A percentile compares a stretch with the other conserved stretches of the same genome.
phyloP scores from a whole-genome alignment of 305 asterid genomes.

The Solanum hybrid region DNA sequence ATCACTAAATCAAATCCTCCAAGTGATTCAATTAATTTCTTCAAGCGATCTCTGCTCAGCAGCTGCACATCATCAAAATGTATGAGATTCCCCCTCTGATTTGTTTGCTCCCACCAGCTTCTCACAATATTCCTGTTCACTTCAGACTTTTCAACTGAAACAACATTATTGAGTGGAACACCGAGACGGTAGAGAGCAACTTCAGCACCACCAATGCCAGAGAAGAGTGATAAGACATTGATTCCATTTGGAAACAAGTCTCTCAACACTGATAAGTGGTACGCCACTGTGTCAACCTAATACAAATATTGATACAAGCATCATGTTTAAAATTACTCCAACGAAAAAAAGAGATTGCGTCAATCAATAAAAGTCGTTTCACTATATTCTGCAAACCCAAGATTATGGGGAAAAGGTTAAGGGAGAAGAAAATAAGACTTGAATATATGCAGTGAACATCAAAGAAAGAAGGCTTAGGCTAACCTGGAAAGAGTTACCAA shows the following conservation, averaged over 20 bases:
- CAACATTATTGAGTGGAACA: slow-evolving; percentile 25
- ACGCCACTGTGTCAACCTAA: slow-evolving; percentile 46
- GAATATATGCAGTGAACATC: not conserved
- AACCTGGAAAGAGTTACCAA: slow-evolving; percentile 93
- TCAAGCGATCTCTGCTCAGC: slow-evolving; percentile 11
- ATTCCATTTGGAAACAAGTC: slow-evolving; percentile 31
- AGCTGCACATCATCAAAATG: slow-evolving; percentile 24
- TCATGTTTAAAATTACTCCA: not conserved
- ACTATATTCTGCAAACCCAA: not conserved
- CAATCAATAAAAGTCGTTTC: not conserved
- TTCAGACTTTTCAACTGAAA: slow-evolving; percentile 32
- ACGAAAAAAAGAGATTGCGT: not conserved
- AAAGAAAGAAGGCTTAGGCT: not conserved
- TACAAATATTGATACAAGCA: not conserved
- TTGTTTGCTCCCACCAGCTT: slow-evolving; percentile 45
- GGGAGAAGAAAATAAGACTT: not conserved
- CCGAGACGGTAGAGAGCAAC: slow-evolving; percentile 44
- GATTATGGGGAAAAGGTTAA: not conserved
- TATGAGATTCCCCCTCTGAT: slow-evolving; percentile 25
- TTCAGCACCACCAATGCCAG: slow-evolving; percentile 45
- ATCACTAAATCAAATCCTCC: slow-evolving; percentile 35
- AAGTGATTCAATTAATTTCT: slow-evolving; percentile 1
- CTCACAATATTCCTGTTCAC: slow-evolving; percentile 19
- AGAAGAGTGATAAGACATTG: slow-evolving; percentile 35
- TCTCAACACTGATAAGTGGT: slow-evolving; percentile 33